phyloP scores from a whole-genome alignment of 2,329 filamentous ascomycete genomes.

The Onygena corvina region DNA sequence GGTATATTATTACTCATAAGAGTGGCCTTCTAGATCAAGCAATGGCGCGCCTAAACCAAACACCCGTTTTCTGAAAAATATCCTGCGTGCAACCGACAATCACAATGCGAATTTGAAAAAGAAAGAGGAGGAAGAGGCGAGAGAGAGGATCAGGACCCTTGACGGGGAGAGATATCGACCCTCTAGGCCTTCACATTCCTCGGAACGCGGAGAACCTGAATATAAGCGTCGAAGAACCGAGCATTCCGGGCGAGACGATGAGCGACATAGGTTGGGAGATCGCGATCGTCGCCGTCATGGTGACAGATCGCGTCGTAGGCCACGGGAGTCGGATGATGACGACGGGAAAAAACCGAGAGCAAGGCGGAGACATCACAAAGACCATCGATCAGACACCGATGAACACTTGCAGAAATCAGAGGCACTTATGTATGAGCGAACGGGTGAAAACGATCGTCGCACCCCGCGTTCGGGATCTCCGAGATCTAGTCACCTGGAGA shows the following conservation, averaged over 20 bases:
- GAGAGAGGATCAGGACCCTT: slow-evolving; percentile 54
- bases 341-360: not conserved
- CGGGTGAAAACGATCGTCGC: slow-evolving; percentile 13
- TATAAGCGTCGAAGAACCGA: slow-evolving; percentile 4
- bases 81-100: slow-evolving; percentile 74
- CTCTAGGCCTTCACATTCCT: slow-evolving; percentile 27
- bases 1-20: not conserved
- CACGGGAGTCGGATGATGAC: not conserved
- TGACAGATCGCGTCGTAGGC: too few species aligned
- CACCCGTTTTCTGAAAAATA: slow-evolving; percentile 73
- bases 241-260: slow-evolving; percentile 11
- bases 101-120: slow-evolving; percentile 81
- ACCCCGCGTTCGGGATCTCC: too few species aligned
- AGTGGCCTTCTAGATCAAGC: slow-evolving; percentile 40
- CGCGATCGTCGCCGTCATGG: not conserved
- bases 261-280: not conserved
- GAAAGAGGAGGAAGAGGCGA: slow-evolving; percentile 70
- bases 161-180: slow-evolving; percentile 31
- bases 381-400: not conserved
- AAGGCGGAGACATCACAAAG: not conserved
- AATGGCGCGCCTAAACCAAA: slow-evolving; percentile 73
- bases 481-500: slow-evolving; percentile 8
- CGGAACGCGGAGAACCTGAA: not conserved
- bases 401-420: not conserved
- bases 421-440: slow-evolving; percentile 15